Base-by-base conservation (phyloP, 352 stramenopile genomes). In the Globisporangium splendens region DNA sequence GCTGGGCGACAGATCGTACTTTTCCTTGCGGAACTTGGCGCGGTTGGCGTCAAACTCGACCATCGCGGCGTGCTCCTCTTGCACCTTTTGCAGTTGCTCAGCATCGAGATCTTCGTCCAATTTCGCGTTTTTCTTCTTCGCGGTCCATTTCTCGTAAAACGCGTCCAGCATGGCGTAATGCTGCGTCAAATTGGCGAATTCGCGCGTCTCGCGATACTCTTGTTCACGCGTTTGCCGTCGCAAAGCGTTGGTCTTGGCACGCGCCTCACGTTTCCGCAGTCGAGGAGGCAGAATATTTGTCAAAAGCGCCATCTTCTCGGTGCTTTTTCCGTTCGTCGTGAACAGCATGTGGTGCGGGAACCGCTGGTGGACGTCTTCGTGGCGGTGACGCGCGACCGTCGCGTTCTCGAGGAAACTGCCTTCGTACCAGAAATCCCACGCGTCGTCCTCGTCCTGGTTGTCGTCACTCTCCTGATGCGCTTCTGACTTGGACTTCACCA, bases 341-440 rank as follows among this genome's bases (percentile, higher is more conserved):
- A 88, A 91, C 1, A 78, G 76, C 17, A 71, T 54, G 18, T 76
- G 64, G 14, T 63, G 56, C 17, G 42, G 58, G 28, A 55, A 56
- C 3, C 31, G 15, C 33, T 70, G 56, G n/a, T 81, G 62, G 12
- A 89, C 54, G 42, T 86, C 73, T 8, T 77, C 73, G 59, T 84
- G 69, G 0, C 78, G 81, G 38, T 91, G 78, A 18, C 77, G 66
- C 17, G 75, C 70, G 21, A 76, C 75, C 46, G 72, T 87, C 59
- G 85, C 68, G 52, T 75, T 75, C 42, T 86, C 65, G 21, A 84
- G 60, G 51, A 89, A 89, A n/a, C 64, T 75, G 12, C 78, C 81
- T 86, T 91, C 81, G 54, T 91, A 91, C 76, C 69, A 85, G 38
- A 81, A 88, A 24, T 86, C 77, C 72, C 76, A 86, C 5, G 69